phyloP scores from a whole-genome alignment of 2,329 filamentous ascomycete genomes.

The Aspergillus udagawae region DNA sequence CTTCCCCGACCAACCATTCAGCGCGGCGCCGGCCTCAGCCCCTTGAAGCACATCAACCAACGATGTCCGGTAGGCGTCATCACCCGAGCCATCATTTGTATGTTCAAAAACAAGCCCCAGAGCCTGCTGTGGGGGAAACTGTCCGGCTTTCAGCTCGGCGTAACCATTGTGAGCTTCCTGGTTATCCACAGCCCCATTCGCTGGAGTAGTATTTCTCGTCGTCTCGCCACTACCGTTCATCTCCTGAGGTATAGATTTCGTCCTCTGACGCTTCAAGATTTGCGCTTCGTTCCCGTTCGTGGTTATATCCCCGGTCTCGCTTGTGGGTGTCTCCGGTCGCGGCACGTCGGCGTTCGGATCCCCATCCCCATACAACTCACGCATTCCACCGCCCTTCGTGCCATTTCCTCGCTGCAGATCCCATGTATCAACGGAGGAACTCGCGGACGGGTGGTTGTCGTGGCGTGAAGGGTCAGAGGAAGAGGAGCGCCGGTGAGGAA shows the following conservation, averaged over 20 bases:
- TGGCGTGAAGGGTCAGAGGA: neutral
- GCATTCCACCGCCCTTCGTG: too few relatives aligned
- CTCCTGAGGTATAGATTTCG: neutral
- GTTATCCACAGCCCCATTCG: neutral
- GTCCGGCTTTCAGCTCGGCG: neutral
- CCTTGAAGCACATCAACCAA: constrained; percentile 28
- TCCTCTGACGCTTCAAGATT: neutral
- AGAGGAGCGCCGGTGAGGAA: neutral
- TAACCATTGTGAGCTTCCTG: neutral
- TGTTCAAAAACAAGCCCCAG: constrained; percentile 19
- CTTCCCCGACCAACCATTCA: constrained; percentile 23
- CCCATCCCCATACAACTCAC: too few relatives aligned
- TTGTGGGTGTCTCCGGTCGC: neutral
- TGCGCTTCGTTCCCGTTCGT: neutral
- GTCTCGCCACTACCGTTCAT: neutral
- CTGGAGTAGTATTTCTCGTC: neutral
- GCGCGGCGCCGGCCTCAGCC: constrained; percentile 17
- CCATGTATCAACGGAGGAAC: neutral
- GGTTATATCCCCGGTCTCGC: neutral
- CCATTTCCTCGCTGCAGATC: neutral
- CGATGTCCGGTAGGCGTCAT: constrained; percentile 13
- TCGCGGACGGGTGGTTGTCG: neutral
- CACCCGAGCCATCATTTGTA: constrained; percentile 4
- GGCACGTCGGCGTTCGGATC: neutral
- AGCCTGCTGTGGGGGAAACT: constrained; percentile 6